phyloP scores from a whole-genome alignment of 163 green algal genomes.

The Scenedesmus sp. region DNA sequence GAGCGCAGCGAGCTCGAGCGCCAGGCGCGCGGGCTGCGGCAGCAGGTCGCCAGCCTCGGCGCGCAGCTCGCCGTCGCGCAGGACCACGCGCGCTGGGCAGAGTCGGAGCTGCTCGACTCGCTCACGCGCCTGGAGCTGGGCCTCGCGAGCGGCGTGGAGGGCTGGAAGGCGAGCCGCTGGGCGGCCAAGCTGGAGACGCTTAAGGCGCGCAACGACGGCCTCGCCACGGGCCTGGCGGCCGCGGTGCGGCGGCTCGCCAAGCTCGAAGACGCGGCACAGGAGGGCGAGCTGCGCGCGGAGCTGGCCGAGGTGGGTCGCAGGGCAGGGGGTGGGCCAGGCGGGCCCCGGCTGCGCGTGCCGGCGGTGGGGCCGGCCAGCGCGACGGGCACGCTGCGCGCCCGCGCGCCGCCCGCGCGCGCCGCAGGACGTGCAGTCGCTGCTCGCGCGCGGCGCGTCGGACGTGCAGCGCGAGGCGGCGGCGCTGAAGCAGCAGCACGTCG shows the following conservation, averaged over 20 bases:
- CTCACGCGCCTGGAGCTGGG: conserved; percentile 54
- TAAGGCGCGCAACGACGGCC: conserved; percentile 58
- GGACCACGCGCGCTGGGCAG: conserved; percentile 58
- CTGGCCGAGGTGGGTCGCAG: conserved; percentile 45
- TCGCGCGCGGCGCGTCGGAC: conserved; percentile 43
- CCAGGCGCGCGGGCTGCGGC: conserved; percentile 48
- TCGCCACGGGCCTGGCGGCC: conserved; percentile 58
- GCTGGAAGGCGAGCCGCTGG: conserved; percentile 64
- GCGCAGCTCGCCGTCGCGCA: conserved; percentile 33
- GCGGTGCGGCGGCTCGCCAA: conserved; percentile 39
- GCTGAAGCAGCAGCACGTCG: conserved; percentile 59
- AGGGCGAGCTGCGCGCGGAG: conserved; percentile 57
- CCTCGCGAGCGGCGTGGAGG: conserved; percentile 52
- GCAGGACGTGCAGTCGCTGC: conserved; percentile 49
- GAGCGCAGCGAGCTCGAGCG: conserved; percentile 66
- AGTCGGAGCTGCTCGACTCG: conserved; percentile 61
- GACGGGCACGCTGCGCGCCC: too few species aligned
- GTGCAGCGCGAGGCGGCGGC: conserved; percentile 50
- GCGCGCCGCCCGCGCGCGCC: too few species aligned
- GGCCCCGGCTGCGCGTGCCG: too few species aligned
- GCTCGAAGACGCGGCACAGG: conserved; percentile 48
- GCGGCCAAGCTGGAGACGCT: conserved; percentile 63
- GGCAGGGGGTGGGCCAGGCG: too few species aligned
- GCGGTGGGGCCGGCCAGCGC: too few species aligned
- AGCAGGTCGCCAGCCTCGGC: conserved; percentile 47